These are phyloP conservation scores for Ophiocordyceps robertsii DNA, from an alignment of 2,329 filamentous ascomycete species.

Conservation along the genomic window DNA sequence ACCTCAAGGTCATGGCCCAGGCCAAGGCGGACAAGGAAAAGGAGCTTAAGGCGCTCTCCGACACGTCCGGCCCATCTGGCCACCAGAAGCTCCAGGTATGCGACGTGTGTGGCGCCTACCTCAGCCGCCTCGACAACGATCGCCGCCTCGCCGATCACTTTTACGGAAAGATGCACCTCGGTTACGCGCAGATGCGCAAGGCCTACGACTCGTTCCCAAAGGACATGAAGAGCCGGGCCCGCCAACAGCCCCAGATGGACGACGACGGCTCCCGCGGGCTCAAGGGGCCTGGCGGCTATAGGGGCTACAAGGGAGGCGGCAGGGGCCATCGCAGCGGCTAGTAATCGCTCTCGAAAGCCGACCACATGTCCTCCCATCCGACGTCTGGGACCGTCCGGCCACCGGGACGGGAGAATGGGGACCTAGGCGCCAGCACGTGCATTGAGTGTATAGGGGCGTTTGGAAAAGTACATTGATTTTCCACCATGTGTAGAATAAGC, in stretches of 20 bases:
- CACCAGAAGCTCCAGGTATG: constrained; percentile 98
- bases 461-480: too few species aligned
- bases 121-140: constrained; percentile 87
- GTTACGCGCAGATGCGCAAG: constrained; percentile 96
- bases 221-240: constrained; percentile 63
- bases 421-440: too few species aligned
- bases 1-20: constrained; percentile 66
- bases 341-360: neutral
- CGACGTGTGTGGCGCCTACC: constrained; percentile 93
- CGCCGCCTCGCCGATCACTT: constrained; percentile 90
- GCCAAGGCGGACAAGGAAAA: constrained; percentile 74
- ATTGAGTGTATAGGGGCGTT: too few species aligned
- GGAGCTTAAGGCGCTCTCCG: constrained; percentile 79
- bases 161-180: constrained; percentile 98
- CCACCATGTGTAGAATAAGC: too few species aligned
- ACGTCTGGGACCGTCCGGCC: too few species aligned
- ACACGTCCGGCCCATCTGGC: constrained; percentile 83
- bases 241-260: constrained; percentile 36
- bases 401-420: too few species aligned
- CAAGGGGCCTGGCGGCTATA: constrained; percentile 40
- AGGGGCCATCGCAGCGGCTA: constrained; percentile 32
- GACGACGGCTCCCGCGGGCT: constrained; percentile 30
- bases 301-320: constrained; percentile 33
- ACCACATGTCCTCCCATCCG: too few species aligned
- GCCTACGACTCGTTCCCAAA: constrained; percentile 77